Base-by-base conservation (phyloP, 1,284 basidiomycete species). In the Sporisorium iseilematis-ciliati region DNA sequence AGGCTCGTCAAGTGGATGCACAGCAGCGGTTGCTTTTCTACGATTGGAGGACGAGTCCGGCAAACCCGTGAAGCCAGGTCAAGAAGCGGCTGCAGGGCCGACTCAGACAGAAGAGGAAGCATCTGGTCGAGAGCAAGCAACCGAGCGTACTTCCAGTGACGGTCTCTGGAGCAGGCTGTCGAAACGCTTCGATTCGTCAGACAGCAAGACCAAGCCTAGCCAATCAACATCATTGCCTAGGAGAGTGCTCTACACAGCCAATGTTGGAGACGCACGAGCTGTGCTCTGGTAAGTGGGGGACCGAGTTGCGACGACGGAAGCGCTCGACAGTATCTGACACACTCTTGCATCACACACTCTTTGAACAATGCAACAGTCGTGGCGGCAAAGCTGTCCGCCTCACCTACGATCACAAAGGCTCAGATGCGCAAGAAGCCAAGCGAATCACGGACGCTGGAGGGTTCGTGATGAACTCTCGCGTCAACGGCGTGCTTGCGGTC, bases 371-470 rank as follows among this genome's bases (percentile, higher is more conserved):
- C 6, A 14, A 53, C 73, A 85, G 86, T 82, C 92, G 97, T 38
- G 90, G 89, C 7, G 97, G 96, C 21, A 92, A 91, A 81, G 97
- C 95, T 1, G 91, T 99, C 2, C 89, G 97, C 41, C 87, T 99
- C 84, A 99, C 96, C 16, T 99, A 99, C 85, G 97, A 99, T 84
- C 97, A 99, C 88, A 99, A 99, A 86, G 97, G 97, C 42, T 92
- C 93, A 4, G 97, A 99, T 85, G 92, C 92, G 80, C 94, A 96
- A 84, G 97, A 99, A 87, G 95, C 94, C 20, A 97, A 97, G 87
- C 90, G 97, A 16, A 99, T 99, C 85, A 95, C 90, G 52, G 96
- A 98, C 82, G 96, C 97, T 0, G 97, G 97, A 18, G 97, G 97
- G 0, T 99, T 98, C 82, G 95, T 99, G 23, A 92, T 99, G 92